These are phyloP conservation scores for Pythium phragmitis DNA, from an alignment of 352 stramenopile genomes.

Conservation along the genomic window DNA sequence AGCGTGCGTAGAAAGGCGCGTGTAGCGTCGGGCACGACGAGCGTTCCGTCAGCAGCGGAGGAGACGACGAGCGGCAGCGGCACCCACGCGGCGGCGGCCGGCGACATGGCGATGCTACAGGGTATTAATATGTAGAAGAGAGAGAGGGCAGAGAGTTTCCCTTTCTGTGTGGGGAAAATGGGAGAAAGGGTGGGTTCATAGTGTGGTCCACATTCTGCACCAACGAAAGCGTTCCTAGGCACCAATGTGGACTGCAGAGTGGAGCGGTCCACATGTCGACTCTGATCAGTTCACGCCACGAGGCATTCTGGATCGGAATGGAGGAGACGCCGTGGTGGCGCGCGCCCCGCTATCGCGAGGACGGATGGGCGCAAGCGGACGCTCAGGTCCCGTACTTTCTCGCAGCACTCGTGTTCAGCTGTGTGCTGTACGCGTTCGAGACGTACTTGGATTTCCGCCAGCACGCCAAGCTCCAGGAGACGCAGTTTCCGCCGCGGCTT, in stretches of 20 bases:
- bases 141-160: conserved; percentile 4
- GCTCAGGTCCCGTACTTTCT: conserved; percentile 69
- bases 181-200: conserved; percentile 7
- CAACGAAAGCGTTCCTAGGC: neutral
- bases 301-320: neutral
- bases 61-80: conserved; percentile 36
- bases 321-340: conserved; percentile 40
- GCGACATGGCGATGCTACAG: neutral
- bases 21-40: conserved; percentile 27
- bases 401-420: conserved; percentile 82
- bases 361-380: conserved; percentile 40
- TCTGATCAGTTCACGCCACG: neutral
- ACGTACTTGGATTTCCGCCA: conserved; percentile 93
- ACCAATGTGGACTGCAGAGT: too few species aligned
- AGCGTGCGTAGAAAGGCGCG: conserved; percentile 27
- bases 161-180: neutral
- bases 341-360: conserved; percentile 54
- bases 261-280: neutral
- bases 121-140: neutral
- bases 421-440: conserved; percentile 91
- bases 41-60: neutral
- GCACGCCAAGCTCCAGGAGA: conserved; percentile 88
- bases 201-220: conserved; percentile 15
- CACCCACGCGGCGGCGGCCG: conserved; percentile 28
- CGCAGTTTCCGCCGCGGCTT: conserved; percentile 53